Conservation (phyloP, 2,329 filamentous ascomycete species). For the Neofusicoccum kwambonambiense region DNA sequence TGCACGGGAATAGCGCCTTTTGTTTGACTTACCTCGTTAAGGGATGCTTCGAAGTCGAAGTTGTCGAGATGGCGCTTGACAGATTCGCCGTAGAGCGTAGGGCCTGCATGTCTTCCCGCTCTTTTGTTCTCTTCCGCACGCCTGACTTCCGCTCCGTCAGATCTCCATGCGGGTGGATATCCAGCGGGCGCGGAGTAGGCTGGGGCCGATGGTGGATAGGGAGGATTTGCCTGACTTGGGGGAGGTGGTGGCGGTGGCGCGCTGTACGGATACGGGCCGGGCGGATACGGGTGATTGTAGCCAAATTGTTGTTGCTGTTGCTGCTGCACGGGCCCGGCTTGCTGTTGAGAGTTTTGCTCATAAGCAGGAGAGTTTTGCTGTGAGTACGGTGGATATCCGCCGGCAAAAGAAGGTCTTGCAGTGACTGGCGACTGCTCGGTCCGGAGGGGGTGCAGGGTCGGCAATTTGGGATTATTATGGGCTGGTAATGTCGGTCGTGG, state of each 20-base stretch:
- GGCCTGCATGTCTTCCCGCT: constrained; percentile 29
- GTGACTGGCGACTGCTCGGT: constrained; percentile 36
- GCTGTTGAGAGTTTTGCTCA: constrained; percentile 35
- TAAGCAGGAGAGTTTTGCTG: constrained; percentile 35
- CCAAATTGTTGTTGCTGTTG: constrained; percentile 35
- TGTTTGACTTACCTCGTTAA: constrained; percentile 44
- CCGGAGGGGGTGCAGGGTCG: constrained; percentile 37
- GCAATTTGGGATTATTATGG: constrained; percentile 34
- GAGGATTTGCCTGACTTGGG: constrained; percentile 30
- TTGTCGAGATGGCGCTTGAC: constrained; percentile 65
- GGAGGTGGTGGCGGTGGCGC: constrained; percentile 35
- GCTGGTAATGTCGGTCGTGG: constrained; percentile 24
- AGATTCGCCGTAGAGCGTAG: constrained; percentile 44
- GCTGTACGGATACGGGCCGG: constrained; percentile 39
- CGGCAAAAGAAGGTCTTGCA: constrained; percentile 7
- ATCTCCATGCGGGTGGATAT: constrained; percentile 38
- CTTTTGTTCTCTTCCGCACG: constrained; percentile 38
- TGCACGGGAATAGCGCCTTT: background rate
- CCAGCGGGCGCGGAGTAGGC: constrained; percentile 41
- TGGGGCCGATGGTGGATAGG: constrained; percentile 41
- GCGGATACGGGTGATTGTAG: constrained; percentile 28
- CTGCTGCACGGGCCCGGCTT: constrained; percentile 37
- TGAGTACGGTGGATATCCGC: constrained; percentile 24
- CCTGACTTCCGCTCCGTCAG: constrained; percentile 32
- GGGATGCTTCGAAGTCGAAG: constrained; percentile 57